These are phyloP conservation scores for Zygosaccharomyces bailii DNA, from an alignment of 805 yeast genomes.

Conservation along the genomic window DNA sequence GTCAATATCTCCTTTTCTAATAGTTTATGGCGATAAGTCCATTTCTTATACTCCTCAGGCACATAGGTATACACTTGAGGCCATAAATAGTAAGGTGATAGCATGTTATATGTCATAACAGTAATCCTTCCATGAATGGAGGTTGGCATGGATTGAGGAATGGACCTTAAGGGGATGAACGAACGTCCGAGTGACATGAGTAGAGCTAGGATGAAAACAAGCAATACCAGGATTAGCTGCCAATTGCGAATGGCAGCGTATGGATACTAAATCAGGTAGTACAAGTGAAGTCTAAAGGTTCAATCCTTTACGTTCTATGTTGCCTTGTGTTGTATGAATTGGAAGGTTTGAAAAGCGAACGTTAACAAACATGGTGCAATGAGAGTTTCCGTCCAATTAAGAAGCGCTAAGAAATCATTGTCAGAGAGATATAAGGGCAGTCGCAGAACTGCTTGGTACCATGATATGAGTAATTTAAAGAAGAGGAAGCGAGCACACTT, in stretches of 20 bases:
- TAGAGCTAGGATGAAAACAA: not conserved
- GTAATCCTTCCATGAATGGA: conserved; percentile 26
- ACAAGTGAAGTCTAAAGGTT: not conserved
- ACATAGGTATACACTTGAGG: conserved; percentile 51
- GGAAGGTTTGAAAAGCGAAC: not conserved
- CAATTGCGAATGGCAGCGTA: not conserved
- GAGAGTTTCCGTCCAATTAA: not conserved
- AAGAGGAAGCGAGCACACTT: conserved; percentile 11
- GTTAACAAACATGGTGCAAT: not conserved
- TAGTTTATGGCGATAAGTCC: conserved; percentile 48
- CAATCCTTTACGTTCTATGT: not conserved
- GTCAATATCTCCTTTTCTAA: conserved; percentile 38
- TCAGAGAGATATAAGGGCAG: not conserved
- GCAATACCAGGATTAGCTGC: not conserved
- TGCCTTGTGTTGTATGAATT: not conserved
- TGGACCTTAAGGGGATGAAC: conserved; percentile 14
- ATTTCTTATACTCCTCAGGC: conserved; percentile 44
- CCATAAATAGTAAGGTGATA: conserved; percentile 60
- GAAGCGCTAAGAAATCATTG: not conserved
- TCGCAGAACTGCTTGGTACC: not conserved
- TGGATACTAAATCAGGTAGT: too few relatives aligned
- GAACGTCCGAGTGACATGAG: conserved; percentile 12
- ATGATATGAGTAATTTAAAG: conserved; percentile 11
- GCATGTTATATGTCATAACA: conserved; percentile 44
- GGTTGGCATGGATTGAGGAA: conserved; percentile 8